phyloP scores from a whole-genome alignment of 805 yeast species.

The Wickerhamiella bombiphila region DNA sequence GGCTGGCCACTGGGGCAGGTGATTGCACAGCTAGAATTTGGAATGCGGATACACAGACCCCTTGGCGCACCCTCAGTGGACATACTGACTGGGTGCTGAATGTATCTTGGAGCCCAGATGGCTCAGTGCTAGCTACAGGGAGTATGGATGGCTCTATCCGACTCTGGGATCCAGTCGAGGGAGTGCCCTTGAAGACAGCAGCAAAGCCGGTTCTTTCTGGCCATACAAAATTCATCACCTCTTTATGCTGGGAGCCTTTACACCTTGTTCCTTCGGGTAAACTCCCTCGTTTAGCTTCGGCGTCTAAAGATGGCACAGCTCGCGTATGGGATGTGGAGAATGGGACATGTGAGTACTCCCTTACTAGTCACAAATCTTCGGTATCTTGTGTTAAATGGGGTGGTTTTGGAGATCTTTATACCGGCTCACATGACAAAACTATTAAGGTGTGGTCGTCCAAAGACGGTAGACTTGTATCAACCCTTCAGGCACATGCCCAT shows the following conservation, averaged over 20 bases:
- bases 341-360: conserved; percentile 48
- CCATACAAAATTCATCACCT: conserved; percentile 79
- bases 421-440: conserved; percentile 90
- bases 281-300: conserved; percentile 60
- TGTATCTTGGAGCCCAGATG: conserved; percentile 86
- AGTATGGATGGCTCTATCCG: conserved; percentile 85
- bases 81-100: conserved; percentile 90
- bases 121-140: conserved; percentile 83
- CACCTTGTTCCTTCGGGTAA: conserved; percentile 51
- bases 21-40: conserved; percentile 91
- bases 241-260: conserved; percentile 86
- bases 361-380: conserved; percentile 77
- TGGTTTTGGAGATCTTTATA: conserved; percentile 68
- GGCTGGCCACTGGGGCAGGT: conserved; percentile 92
- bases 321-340: conserved; percentile 77
- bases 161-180: conserved; percentile 70
- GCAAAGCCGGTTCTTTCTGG: conserved; percentile 52
- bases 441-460: conserved; percentile 80
- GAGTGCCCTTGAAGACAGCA: conserved; percentile 52
- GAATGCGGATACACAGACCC: conserved; percentile 94
- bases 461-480: conserved; percentile 63
- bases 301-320: conserved; percentile 82
- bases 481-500: conserved; percentile 82
- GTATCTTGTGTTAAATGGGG: conserved; percentile 98
- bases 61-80: conserved; percentile 62